Percentiles rank a stretch among this genome's conserved stretches.
phyloP scores from a whole-genome alignment of 2,329 filamentous ascomycete genomes.

The Knufia fluminis region DNA sequence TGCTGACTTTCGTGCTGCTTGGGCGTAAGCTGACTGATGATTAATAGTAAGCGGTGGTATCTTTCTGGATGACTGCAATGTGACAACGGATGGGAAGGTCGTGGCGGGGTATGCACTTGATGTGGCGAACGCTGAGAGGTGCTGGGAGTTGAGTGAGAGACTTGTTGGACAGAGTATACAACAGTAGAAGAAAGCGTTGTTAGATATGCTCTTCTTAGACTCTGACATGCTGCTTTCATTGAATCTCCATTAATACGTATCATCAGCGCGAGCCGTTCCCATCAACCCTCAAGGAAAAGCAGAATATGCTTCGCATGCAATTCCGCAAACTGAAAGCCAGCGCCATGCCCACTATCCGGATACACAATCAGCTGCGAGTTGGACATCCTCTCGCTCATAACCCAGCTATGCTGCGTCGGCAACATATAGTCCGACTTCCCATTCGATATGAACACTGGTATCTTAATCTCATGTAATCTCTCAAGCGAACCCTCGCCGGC shows the following conservation, averaged over 20 bases:
- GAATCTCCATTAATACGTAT: no score
- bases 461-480: constrained; percentile 7
- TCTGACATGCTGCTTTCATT: no score
- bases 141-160: constrained; percentile 27
- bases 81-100: constrained; percentile 25
- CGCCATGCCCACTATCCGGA: constrained; percentile 23
- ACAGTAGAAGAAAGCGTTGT: no score
- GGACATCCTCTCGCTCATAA: neutral
- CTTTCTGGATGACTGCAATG: constrained; percentile 36
- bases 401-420: neutral
- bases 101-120: constrained; percentile 26
- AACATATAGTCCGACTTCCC: neutral
- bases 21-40: neutral
- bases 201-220: no score
- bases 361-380: neutral
- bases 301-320: no score
- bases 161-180: no score
- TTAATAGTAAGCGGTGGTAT: constrained; percentile 22
- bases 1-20: neutral
- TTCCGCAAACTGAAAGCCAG: no score
- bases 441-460: neutral
- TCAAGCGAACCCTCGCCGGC: neutral
- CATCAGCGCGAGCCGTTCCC: no score
- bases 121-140: constrained; percentile 22
- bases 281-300: no score